Evolutionary conservation across 345 rosid genomes (phyloP), one percentile per base, ranked within the genome.

Genomic region (Ricinus communis): DNA sequence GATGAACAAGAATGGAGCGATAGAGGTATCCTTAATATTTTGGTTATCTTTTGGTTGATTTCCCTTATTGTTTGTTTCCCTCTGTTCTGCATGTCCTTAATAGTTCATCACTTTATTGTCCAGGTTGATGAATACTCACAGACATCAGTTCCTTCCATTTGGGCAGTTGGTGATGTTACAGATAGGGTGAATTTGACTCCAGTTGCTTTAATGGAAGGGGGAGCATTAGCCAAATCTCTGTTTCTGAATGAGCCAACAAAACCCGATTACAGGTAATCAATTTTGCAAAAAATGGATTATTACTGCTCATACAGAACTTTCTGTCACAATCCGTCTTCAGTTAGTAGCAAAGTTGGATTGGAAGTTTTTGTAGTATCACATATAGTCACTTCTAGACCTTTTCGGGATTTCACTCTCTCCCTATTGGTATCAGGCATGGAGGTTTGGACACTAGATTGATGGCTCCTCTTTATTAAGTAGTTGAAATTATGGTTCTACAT

Each of bases 181-280:
- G 96, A 90, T 74, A 80, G 98, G 71, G 70, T 94, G 72, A 94
- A 94, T 83, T 79, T 94, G 91, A 94, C 97, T 79, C 98, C 98
- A 59, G 98, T 94, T 79, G 97, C 98, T 65, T 84, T 94, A 80
- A 94, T 94, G 97, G 98, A 94, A 85, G 98, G 98, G 78, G 93
- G 84, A 65, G 98, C 98, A 57, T 76, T 94, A 77, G 98, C 97
- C 66, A 91, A 94, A 83, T 87, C 97, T 13, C 41, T 94, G 57
- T 90, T 91, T 74, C 80, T 72, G 21, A 85, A 87, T 76, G 87
- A 94, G 71, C 96, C 96, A 72, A 85, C 97, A 38, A 91, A 90
- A 83, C 95, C 98, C 69, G 89, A 91, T 82, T 81, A 91, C 55
- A 82, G 97, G 98, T 94, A 85, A 31, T 11, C 38, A 50, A 50